A percentile compares a stretch with the other conserved stretches of the same genome.
These are phyloP conservation scores for Stephanocyclus meneghinianus DNA, from an alignment of 352 stramenopile species.

Conservation along the genomic window DNA sequence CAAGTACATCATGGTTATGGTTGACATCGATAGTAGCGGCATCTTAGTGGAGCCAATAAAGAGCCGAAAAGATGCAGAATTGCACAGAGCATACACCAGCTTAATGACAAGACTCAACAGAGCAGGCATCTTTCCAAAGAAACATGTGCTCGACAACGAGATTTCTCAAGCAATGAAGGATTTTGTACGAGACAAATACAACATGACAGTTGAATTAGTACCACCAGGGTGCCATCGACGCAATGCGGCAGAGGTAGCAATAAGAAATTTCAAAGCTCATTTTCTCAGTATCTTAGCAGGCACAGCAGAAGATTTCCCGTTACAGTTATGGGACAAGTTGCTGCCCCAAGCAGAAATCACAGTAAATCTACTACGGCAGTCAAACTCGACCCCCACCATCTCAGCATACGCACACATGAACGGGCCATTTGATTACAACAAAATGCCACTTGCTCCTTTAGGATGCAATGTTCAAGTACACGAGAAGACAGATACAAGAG, in stretches of 20 bases:
- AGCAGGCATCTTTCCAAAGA: constrained; percentile 13
- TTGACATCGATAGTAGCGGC: too few species aligned
- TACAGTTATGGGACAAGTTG: constrained; percentile 30
- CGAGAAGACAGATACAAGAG: too few species aligned
- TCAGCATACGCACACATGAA: too few species aligned
- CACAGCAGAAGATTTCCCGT: constrained; percentile 31
- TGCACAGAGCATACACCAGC: constrained; percentile 38
- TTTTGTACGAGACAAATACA: constrained; percentile 25
- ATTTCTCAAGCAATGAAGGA: constrained; percentile 11
- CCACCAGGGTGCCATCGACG: too few species aligned
- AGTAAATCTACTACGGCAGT: constrained; percentile 40
- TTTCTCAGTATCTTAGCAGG: too few species aligned
- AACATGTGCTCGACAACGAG: constrained; percentile 1
- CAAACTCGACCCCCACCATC: not conserved
- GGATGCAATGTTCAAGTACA: too few species aligned
- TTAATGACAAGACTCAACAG: constrained; percentile 20
- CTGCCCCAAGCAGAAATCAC: constrained; percentile 13
- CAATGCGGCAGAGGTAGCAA: too few species aligned
- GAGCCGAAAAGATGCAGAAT: constrained; percentile 23
- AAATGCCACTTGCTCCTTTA: too few species aligned
- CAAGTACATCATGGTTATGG: too few species aligned
- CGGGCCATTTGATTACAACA: too few species aligned
- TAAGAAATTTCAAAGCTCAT: too few species aligned
- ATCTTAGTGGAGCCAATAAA: too few species aligned
- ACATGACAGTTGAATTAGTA: constrained; percentile 15